Percentiles rank a stretch among this genome's conserved stretches.
Evolutionary conservation across 768 basidiomycete species (phyloP).

Genomic region (Mycena kentingensis): DNA sequence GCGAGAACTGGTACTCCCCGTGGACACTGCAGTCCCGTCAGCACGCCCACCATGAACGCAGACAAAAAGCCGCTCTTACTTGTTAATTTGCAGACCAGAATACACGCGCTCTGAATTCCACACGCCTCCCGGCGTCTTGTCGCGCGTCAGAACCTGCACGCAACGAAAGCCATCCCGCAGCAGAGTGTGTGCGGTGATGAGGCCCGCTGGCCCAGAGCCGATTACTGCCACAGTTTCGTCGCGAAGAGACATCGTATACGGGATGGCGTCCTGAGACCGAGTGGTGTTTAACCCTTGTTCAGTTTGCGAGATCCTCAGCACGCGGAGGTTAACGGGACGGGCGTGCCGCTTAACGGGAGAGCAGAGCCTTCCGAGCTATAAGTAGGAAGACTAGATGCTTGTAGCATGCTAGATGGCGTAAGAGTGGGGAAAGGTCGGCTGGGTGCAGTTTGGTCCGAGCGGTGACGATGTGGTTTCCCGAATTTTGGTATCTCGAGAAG

Average conservation of each 20-base stretch:
- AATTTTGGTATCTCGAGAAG: too few relatives aligned
- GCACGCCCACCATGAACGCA: background rate
- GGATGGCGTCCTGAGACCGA: background rate
- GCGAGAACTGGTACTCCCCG: constrained; percentile 63
- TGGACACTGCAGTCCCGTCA: constrained; percentile 47
- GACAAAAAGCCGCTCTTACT: constrained; percentile 39
- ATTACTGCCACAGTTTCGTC: constrained; percentile 35
- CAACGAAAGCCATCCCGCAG: constrained; percentile 57
- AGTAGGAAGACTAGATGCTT: too few relatives aligned
- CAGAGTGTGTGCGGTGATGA: constrained; percentile 60
- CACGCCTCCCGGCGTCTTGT: constrained; percentile 56
- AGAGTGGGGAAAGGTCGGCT: too few relatives aligned
- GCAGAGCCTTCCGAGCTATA: too few relatives aligned
- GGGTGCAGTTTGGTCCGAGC: too few relatives aligned
- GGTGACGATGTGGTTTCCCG: too few relatives aligned
- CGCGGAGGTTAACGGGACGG: too few relatives aligned
- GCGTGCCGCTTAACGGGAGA: too few relatives aligned
- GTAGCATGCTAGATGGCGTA: too few relatives aligned
- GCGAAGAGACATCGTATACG: background rate
- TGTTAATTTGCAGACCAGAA: constrained; percentile 59
- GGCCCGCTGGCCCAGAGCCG: constrained; percentile 60
- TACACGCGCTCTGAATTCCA: constrained; percentile 62
- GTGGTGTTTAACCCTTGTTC: background rate
- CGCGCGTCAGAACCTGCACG: constrained; percentile 57
- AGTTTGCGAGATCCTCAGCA: background rate